Percentiles rank a stretch among this genome's conserved stretches.
phyloP scores from a whole-genome alignment of 345 rosid species.

The Barbarea vulgaris region DNA sequence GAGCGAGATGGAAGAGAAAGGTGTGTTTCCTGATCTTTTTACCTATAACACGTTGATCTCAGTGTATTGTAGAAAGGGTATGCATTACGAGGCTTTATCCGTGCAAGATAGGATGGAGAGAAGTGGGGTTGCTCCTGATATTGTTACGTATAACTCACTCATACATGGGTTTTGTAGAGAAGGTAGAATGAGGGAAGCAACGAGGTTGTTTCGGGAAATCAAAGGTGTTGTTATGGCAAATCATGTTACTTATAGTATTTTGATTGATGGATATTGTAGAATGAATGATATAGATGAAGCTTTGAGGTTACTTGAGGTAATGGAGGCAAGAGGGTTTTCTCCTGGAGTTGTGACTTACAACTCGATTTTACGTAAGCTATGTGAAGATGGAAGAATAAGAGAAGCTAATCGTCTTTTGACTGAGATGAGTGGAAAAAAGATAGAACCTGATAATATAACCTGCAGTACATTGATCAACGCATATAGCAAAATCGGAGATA shows the following conservation, averaged over 20 bases:
- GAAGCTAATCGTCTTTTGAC: conserved; percentile 73
- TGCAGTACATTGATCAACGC: conserved; percentile 92
- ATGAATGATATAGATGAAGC: conserved; percentile 74
- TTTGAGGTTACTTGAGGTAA: conserved; percentile 63
- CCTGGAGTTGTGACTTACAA: conserved; percentile 81
- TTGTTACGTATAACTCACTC: conserved; percentile 79
- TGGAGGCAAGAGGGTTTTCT: conserved; percentile 71
- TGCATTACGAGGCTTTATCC: conserved; percentile 86
- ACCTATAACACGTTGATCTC: conserved; percentile 82
- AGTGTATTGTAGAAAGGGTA: conserved; percentile 76
- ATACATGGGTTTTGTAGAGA: conserved; percentile 76
- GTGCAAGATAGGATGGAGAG: conserved; percentile 89
- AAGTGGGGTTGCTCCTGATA: conserved; percentile 69
- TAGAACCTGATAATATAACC: conserved; percentile 83
- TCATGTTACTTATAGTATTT: conserved; percentile 74
- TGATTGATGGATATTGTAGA: conserved; percentile 93
- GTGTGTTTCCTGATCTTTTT: conserved; percentile 64
- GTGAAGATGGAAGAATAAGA: conserved; percentile 79
- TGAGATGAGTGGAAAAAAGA: conserved; percentile 75
- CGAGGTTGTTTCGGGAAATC: conserved; percentile 70
- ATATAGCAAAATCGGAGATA: conserved; percentile 81
- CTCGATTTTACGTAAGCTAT: conserved; percentile 73
- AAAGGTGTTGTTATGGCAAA: conserved; percentile 60
- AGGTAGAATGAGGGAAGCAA: conserved; percentile 94
- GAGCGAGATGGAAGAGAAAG: conserved; percentile 75